These are phyloP conservation scores for Psilocybe mexicana DNA, from an alignment of 1,284 basidiomycete genomes.

Conservation along the genomic window DNA sequence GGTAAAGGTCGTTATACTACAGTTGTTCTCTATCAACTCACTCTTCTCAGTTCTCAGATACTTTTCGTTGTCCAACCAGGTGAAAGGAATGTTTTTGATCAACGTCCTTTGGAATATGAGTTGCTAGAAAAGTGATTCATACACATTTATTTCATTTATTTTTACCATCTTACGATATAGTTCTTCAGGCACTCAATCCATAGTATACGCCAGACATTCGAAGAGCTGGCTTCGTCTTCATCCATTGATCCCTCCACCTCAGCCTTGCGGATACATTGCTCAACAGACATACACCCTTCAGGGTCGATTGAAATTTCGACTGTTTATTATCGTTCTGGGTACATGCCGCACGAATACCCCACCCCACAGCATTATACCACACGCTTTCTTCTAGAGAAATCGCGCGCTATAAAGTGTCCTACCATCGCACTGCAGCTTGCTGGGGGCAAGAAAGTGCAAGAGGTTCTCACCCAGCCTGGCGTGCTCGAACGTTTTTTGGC, in stretches of 20 bases:
- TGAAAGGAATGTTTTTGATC: constrained; percentile 97
- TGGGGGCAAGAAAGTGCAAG: constrained; percentile 95
- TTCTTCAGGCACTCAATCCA: constrained; percentile 66
- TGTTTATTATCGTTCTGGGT: constrained; percentile 88
- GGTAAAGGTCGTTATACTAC: constrained; percentile 36
- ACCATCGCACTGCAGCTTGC: constrained; percentile 90
- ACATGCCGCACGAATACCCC: constrained; percentile 84
- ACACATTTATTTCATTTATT: constrained; percentile 22
- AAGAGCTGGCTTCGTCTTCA: constrained; percentile 58
- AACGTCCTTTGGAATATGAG: constrained; percentile 86
- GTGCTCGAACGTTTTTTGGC: constrained; percentile 75
- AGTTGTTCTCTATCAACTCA: neutral
- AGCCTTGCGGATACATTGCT: constrained; percentile 44
- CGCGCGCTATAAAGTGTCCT: constrained; percentile 91
- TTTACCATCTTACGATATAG: neutral
- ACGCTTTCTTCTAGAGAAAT: constrained; percentile 77
- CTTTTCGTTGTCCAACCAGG: constrained; percentile 89
- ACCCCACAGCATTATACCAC: constrained; percentile 63
- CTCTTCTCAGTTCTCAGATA: constrained; percentile 58
- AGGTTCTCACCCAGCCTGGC: constrained; percentile 78
- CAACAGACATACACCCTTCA: constrained; percentile 32
- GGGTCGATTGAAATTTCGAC: constrained; percentile 69
- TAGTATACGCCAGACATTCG: constrained; percentile 75
- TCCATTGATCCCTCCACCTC: constrained; percentile 46
- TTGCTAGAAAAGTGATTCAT: constrained; percentile 64